Percentiles rank a stretch among this genome's conserved stretches.
phyloP scores from a whole-genome alignment of 192 early-diverging fungal genomes.

The Backusella sp. region DNA sequence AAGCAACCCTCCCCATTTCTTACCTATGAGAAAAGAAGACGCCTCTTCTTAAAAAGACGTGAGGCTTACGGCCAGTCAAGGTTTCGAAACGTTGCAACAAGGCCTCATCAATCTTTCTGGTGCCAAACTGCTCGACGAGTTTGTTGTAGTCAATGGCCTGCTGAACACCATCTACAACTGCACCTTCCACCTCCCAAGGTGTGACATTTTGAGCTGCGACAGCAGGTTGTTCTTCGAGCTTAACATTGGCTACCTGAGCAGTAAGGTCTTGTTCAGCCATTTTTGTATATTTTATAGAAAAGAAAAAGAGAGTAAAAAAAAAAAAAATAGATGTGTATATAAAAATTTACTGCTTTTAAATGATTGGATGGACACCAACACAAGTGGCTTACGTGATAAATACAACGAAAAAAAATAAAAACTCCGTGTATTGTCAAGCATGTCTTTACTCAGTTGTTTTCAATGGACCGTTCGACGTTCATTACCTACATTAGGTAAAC shows the following conservation, averaged over 20 bases:
- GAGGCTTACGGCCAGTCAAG: conserved; percentile 81
- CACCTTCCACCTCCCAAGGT: conserved; percentile 95
- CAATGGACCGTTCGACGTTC: conserved; percentile 13
- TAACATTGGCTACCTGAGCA: neutral
- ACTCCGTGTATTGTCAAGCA: neutral
- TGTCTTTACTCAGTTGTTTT: conserved; percentile 4
- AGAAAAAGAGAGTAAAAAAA: neutral
- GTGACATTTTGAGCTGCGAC: conserved; percentile 64
- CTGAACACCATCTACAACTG: conserved; percentile 81
- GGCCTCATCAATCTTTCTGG: conserved; percentile 70
- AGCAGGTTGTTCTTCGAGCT: conserved; percentile 11
- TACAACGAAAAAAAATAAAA: neutral
- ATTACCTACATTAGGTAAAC: conserved; percentile 17
- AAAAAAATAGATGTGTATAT: no score
- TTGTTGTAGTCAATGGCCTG: conserved; percentile 92
- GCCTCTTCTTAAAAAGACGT: conserved; percentile 83
- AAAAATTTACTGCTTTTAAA: conserved; percentile 7
- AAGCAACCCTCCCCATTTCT: neutral
- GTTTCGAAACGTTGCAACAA: conserved; percentile 79
- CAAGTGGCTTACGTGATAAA: neutral
- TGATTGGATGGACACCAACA: neutral
- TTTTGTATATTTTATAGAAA: neutral
- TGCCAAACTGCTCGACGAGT: conserved; percentile 88
- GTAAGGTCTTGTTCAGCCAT: conserved; percentile 6
- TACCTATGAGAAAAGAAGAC: conserved; percentile 95